Evolutionary conservation across 768 basidiomycete genomes (phyloP).

Genomic region (Phaffia australis): DNA sequence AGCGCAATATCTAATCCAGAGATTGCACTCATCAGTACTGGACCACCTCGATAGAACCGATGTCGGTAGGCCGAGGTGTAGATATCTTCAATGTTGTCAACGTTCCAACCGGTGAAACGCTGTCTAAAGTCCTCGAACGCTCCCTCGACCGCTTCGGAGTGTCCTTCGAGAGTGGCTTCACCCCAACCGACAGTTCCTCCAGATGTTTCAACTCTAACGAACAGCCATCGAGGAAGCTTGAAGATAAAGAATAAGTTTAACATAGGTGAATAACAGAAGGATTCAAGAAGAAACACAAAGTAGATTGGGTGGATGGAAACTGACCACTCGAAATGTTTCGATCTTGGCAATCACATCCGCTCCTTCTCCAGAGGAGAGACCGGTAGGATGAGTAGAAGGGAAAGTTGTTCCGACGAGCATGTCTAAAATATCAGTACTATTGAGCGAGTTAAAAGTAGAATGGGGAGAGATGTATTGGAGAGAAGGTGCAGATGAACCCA

Average conservation of each 20-base stretch:
- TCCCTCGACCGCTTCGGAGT: slow-evolving; percentile 64
- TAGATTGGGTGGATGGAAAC: slow-evolving; percentile 28
- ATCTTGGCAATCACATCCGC: slow-evolving; percentile 34
- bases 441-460: too few relatives aligned
- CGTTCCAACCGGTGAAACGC: slow-evolving; percentile 47
- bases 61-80: slow-evolving; percentile 48
- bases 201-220: slow-evolving; percentile 57
- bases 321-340: slow-evolving; percentile 53
- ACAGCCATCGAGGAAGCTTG: slow-evolving; percentile 45
- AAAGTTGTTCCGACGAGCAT: background rate
- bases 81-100: slow-evolving; percentile 54
- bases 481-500: too few relatives aligned
- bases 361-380: slow-evolving; percentile 7
- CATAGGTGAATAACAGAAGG: slow-evolving; percentile 17
- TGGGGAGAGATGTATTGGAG: too few relatives aligned
- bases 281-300: background rate
- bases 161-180: slow-evolving; percentile 54
- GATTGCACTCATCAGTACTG: slow-evolving; percentile 43
- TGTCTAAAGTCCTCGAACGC: slow-evolving; percentile 51
- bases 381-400: slow-evolving; percentile 15
- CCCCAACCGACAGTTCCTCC: slow-evolving; percentile 62
- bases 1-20: slow-evolving; percentile 57
- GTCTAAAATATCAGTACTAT: too few relatives aligned
- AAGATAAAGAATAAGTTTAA: background rate
- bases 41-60: slow-evolving; percentile 51